Evolutionary conservation across 257 asterid genomes (phyloP).

Genomic region (Paraleonurus japonicus): DNA sequence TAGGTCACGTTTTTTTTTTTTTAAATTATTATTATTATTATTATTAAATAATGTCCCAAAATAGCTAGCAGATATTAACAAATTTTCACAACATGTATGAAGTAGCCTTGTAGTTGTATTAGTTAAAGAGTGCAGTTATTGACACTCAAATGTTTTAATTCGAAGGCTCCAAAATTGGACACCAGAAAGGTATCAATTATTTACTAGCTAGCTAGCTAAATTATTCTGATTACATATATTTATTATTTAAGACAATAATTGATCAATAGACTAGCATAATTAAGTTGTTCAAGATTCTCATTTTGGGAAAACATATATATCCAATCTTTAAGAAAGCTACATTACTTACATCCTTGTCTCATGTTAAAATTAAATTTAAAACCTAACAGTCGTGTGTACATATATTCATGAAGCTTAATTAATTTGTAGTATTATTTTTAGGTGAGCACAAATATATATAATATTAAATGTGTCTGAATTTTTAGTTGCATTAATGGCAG

Average conservation of each 20-base stretch:
- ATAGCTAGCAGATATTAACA: not conserved
- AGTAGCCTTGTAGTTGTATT: not conserved
- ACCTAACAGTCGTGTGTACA: not conserved
- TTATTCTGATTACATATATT: not conserved
- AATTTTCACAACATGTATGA: not conserved
- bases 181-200: not conserved
- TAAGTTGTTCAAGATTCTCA: not conserved
- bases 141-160: not conserved
- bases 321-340: not conserved
- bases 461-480: not conserved
- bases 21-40: too few species aligned
- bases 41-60: not conserved
- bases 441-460: not conserved
- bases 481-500: constrained; percentile 26
- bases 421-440: not conserved
- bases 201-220: not conserved
- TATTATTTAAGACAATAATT: not conserved
- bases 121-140: not conserved
- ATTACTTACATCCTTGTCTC: constrained; percentile 18
- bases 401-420: not conserved
- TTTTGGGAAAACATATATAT: not conserved
- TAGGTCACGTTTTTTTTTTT: not conserved
- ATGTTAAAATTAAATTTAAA: not conserved
- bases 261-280: constrained; percentile 4
- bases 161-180: not conserved